Evolutionary conservation across 2,329 filamentous ascomycete species (phyloP).

Genomic region (Monilinia aucupariae): DNA sequence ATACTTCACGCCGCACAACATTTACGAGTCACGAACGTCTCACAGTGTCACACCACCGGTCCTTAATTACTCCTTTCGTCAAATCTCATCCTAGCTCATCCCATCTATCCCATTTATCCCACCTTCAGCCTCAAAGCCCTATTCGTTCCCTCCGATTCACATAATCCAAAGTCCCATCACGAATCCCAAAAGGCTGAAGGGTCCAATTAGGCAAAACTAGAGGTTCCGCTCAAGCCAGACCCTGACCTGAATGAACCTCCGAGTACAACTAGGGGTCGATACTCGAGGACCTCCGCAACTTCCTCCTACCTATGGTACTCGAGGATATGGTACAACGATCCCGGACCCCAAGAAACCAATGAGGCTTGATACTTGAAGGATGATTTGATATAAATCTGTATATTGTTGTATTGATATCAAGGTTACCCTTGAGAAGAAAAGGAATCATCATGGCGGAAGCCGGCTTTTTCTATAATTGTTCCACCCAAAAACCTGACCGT

Average conservation of each 20-base stretch:
- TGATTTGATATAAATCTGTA: too few relatives aligned
- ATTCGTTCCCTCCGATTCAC: neutral
- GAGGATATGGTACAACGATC: too few relatives aligned
- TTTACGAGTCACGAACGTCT: constrained; percentile 1
- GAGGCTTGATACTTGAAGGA: too few relatives aligned
- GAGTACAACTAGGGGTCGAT: neutral
- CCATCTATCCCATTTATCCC: neutral
- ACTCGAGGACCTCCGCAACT: neutral
- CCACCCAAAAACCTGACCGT: constrained; percentile 21
- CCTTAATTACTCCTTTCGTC: neutral
- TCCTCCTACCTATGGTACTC: too few relatives aligned
- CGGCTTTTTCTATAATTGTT: constrained; percentile 27
- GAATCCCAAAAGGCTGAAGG: neutral
- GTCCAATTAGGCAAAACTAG: constrained; percentile 2
- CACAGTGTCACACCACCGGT: neutral
- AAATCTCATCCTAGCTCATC: neutral
- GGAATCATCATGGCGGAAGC: constrained; percentile 27
- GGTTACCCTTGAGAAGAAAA: too few relatives aligned
- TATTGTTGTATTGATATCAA: too few relatives aligned
- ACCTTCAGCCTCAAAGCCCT: neutral
- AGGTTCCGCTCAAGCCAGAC: neutral
- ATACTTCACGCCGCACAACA: neutral
- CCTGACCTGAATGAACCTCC: neutral
- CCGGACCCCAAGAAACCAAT: too few relatives aligned
- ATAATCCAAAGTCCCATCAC: neutral